Evolutionary conservation across 106 monocot genomes (phyloP).

Genomic region (Acanthochlamys bracteata): DNA sequence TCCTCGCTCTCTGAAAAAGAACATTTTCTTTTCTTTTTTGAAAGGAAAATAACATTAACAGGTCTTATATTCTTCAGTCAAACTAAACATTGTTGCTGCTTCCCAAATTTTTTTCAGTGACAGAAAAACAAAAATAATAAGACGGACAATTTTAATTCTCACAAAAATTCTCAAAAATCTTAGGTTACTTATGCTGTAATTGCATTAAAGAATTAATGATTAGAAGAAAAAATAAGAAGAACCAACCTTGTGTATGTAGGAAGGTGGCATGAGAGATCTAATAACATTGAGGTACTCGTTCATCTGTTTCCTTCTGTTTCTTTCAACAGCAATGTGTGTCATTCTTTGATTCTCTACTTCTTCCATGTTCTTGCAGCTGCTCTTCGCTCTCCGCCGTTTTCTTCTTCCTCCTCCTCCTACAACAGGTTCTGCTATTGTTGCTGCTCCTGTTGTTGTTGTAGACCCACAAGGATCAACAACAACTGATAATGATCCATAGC

Average conservation of each 20-base stretch:
- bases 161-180: too few relatives aligned
- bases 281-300: conserved; percentile 39
- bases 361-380: conserved; percentile 44
- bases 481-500: conserved; percentile 2
- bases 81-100: too few relatives aligned
- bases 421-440: neutral
- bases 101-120: too few relatives aligned
- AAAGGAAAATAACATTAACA: too few relatives aligned
- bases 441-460: conserved; percentile 11
- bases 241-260: conserved; percentile 29
- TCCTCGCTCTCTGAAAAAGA: too few relatives aligned
- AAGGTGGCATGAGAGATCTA: conserved; percentile 40
- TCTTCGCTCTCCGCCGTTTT: conserved; percentile 36
- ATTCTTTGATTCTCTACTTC: conserved; percentile 47
- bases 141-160: too few relatives aligned
- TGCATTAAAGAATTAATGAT: neutral
- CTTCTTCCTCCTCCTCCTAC: conserved; percentile 2
- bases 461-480: conserved; percentile 17
- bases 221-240: neutral
- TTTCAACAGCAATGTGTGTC: conserved; percentile 49
- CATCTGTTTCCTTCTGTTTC: conserved; percentile 44
- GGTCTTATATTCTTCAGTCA: too few relatives aligned
- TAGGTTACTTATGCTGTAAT: too few relatives aligned
- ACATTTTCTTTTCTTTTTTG: too few relatives aligned
- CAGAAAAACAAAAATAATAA: too few relatives aligned